Evolutionary conservation across 192 early-diverging fungal genomes (phyloP), one percentile per base, ranked within the genome.

Genomic region (Physocladia obscura): DNA sequence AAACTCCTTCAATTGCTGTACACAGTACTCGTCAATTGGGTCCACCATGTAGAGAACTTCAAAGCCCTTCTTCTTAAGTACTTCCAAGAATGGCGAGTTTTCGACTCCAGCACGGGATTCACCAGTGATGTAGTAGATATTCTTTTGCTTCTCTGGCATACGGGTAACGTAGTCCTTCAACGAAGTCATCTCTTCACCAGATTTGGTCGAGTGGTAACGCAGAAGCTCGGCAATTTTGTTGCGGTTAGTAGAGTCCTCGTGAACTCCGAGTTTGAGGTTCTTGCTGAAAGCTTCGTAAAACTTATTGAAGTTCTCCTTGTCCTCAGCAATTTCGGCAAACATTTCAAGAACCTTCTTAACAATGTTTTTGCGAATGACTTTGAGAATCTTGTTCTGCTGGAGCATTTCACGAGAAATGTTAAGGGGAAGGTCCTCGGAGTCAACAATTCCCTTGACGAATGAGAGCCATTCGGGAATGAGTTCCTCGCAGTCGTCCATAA

Each of bases 71-170:
- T 96, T 94, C 93, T 95, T 98, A 80, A 99, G 87, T 56, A 90
- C 93, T 84, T 99, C 98, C 37, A 97, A 82, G 92, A 97, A 99
- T 49, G 97, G 96, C 74, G 93, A 92, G 82, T 92, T 93, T 85
- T 98, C 96, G 70, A 97, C 94, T 35, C 90, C 91, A 74, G 89
- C 88, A 71, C 89, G 89, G 75, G 90, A 93, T 86, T 97, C 94
- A 63, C 95, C 96, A 59, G 96, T 97, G 88, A 98, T 96, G 79
- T 80, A 85, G 81, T 98, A 99, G 84, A 99, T 99, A 88, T 93
- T 91, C 91, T 98, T 96, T 84, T 99, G 98, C 91, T 95, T 95
- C 87, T 97, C 95, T 81, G 94, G 92, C 98, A 99, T 99, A 81
- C 98, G 98, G 69, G 94, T 97, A 72, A 98, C 88, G 78, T 99